Evolutionary conservation across 805 yeast species (phyloP), one percentile per base, ranked within the genome.

Genomic region (Pichia californica): DNA sequence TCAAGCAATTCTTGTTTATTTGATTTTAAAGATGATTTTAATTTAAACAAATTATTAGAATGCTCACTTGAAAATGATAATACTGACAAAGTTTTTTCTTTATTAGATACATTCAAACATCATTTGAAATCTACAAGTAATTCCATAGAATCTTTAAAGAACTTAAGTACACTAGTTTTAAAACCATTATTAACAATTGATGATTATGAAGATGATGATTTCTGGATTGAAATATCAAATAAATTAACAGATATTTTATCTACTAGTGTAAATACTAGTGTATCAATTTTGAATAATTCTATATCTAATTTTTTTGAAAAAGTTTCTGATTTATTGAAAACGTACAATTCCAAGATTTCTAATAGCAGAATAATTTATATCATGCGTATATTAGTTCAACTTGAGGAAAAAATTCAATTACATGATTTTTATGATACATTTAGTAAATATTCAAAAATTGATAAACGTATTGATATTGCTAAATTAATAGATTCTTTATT

Each of bases 101-200:
- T 37, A 8, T 38, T 45, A 7, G 38, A 39, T 8, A 31, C 18
- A 21, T 62, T 54, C 47, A 55, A 53, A 37, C 25, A 23, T 1
- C 43, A 40, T 6, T 45, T 57, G 8, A 44, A 44, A 43, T 35
- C 51, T 42, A 31, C 48, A 50, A 31, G 51, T n/a, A 13, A 40
- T 3, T 53, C 66, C 2, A 36, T 61, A 6, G 54, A 46, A 16
- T 46, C 51, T 4, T 31, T 63, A 7, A 43, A 49, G 3, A 47
- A 45, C 8, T 44, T 59, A 18, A 45, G 59, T 3, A 32, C 29
- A 2, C 43, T 49, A 3, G 35, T 64, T 30, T 39, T 39, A 2
- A 62, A 58, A 37, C 68, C 66, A 19, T 48, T 61, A 2, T 43
- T 65, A 31, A 58, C 68, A n/a, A 55, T 64, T 35, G 69, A 65